A percentile compares a stretch with the other conserved stretches of the same genome.
Conservation (phyloP, 1,284 basidiomycete species). For the Sporisorium sorghi region DNA sequence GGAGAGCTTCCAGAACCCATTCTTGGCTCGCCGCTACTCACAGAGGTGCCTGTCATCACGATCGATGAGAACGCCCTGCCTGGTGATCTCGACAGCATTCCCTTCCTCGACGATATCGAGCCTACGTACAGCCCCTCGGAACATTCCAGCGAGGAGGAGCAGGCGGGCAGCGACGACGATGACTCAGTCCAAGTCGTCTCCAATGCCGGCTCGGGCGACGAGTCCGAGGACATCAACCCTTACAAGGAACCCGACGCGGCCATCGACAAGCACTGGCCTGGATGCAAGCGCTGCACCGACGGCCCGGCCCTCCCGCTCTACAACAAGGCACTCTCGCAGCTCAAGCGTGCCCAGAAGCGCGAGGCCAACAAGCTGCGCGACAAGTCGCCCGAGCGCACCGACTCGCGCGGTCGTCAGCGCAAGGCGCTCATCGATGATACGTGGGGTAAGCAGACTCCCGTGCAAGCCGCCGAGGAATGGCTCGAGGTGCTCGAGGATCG, state of each 20-base stretch:
- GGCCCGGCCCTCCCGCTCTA: constrained; percentile 32
- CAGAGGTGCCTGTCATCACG: constrained; percentile 8
- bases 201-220: constrained; percentile 10
- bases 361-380: constrained; percentile 33
- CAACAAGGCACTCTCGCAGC: constrained; percentile 25
- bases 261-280: constrained; percentile 36
- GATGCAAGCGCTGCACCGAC: constrained; percentile 40
- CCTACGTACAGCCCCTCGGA: constrained; percentile 14
- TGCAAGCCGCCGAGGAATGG: constrained; percentile 41
- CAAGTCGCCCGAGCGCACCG: constrained; percentile 25
- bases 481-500: constrained; percentile 39
- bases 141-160: constrained; percentile 11
- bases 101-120: constrained; percentile 26
- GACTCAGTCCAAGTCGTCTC: constrained; percentile 10
- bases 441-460: constrained; percentile 23
- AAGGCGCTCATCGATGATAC: constrained; percentile 32
- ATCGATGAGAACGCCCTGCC: constrained; percentile 11
- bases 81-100: constrained; percentile 1
- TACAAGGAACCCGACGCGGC: constrained; percentile 25
- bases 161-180: constrained; percentile 2
- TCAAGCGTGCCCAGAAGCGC: constrained; percentile 28
- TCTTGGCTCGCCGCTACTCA: constrained; percentile 9
- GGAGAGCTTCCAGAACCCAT: constrained; percentile 31
- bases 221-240: constrained; percentile 12
- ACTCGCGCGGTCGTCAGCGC: constrained; percentile 30